A percentile compares a stretch with the other conserved stretches of the same genome.
Conservation (phyloP, 1,139 yeast species). For the Hanseniaspora gamundiae region DNA sequence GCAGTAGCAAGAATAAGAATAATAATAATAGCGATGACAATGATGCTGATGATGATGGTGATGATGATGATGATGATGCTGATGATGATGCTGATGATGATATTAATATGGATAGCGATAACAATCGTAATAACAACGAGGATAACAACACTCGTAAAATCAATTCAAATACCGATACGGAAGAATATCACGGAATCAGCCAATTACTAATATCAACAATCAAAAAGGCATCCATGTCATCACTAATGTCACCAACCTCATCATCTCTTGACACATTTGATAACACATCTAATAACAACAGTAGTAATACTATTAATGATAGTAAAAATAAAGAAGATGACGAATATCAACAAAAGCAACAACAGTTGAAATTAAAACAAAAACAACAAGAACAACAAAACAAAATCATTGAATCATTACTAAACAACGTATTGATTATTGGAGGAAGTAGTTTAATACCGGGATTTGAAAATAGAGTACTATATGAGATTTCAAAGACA, state of each 20-base stretch:
- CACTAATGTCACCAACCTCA: too few relatives aligned
- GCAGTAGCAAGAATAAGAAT: too few relatives aligned
- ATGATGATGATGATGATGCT: background rate
- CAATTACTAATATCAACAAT: background rate
- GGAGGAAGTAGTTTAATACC: conserved; percentile 52
- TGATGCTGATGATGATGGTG: background rate
- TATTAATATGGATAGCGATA: background rate
- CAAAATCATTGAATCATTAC: conserved; percentile 18
- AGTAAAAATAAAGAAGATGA: background rate
- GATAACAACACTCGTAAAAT: background rate
- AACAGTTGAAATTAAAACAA: conserved; percentile 3
- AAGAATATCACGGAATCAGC: background rate
- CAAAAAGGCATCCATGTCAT: background rate
- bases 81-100: background rate
- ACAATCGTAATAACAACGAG: conserved; percentile 2
- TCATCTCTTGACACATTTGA: background rate
- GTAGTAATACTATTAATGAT: background rate
- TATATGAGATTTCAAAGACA: conserved; percentile 34
- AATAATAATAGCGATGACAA: too few relatives aligned
- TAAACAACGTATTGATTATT: conserved; percentile 53
- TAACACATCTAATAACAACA: background rate
- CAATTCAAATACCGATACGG: background rate
- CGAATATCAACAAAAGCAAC: conserved; percentile 1
- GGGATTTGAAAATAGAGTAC: conserved; percentile 49
- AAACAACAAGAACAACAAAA: background rate